Percentiles rank a stretch among this genome's conserved stretches.
phyloP scores from a whole-genome alignment of 805 yeast species.

The Wickerhamiella alocasiicola region DNA sequence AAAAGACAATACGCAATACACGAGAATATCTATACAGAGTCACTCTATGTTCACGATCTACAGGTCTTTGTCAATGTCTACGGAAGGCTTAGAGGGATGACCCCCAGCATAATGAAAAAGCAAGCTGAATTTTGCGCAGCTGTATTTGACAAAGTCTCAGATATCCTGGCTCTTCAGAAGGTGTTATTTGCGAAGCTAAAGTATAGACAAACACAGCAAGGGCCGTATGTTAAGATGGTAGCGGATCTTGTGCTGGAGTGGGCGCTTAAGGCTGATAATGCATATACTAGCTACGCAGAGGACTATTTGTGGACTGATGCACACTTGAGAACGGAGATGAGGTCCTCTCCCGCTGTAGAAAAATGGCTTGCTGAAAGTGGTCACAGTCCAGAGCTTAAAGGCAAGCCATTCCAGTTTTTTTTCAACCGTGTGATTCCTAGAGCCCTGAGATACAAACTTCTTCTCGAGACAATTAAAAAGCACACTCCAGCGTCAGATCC shows the following conservation, averaged over 20 bases:
- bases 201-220: slow-evolving; percentile 44
- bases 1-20: slow-evolving; percentile 57
- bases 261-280: slow-evolving; percentile 43
- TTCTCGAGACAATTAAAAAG: slow-evolving; percentile 46
- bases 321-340: slow-evolving; percentile 34
- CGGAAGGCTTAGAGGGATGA: slow-evolving; percentile 33
- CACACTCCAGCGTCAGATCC: slow-evolving; percentile 36
- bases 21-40: slow-evolving; percentile 62
- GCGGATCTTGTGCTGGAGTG: slow-evolving; percentile 54
- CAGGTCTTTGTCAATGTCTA: slow-evolving; percentile 48
- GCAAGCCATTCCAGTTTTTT: slow-evolving; percentile 33
- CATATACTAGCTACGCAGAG: slow-evolving; percentile 48
- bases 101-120: slow-evolving; percentile 35
- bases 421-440: slow-evolving; percentile 46
- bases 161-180: slow-evolving; percentile 44
- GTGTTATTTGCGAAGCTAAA: slow-evolving; percentile 47
- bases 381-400: slow-evolving; percentile 34
- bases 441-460: slow-evolving; percentile 46
- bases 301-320: slow-evolving; percentile 27
- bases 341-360: slow-evolving; percentile 35
- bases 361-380: slow-evolving; percentile 46
- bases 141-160: slow-evolving; percentile 45
- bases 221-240: slow-evolving; percentile 46
- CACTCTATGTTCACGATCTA: slow-evolving; percentile 54
- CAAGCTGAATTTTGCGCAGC: slow-evolving; percentile 46